Evolutionary conservation across 371 early-diverging fungal species (phyloP), one percentile per base, ranked within the genome.

Genomic region (Mortierella sp.): DNA sequence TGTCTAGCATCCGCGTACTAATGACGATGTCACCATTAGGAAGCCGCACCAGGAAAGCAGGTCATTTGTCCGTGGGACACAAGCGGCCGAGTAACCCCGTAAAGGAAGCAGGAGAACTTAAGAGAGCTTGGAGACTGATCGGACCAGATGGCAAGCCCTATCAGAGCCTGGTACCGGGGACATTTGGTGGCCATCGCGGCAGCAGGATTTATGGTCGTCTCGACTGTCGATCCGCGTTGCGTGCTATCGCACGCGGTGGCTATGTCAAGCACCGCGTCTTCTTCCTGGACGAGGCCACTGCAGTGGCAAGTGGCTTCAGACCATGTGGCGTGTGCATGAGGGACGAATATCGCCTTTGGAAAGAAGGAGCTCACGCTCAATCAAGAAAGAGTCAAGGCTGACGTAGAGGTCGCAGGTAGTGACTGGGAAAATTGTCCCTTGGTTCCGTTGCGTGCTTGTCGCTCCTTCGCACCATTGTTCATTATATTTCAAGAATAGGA

Each of bases 231-330:
- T 44, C 21, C 19, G 44, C 44, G 19, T 21, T 44, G 21, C 44
- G 44, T 8, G 44, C 44, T 8, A 44, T 44, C 19, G 44, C 44
- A 9, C 17, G 21, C 9, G 44, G 44, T 44, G 44, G 44, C 14
- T 44, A 44, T 44, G 44, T 44, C 5, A 44, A 44, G 44, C 44
- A 44, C 44, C 44, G 44, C 9, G 44, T 44, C n/a, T 44, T 44
- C 19, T 44, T 44, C 44, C 44, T 44, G 0, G 44, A 44, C 2
- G 44, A 44, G 21, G 44, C 44, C 23, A 19, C 44, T 0, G 44
- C 44, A 3, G 21, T 44, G 3, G 44, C 44, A n/a, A 21, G 19
- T 19, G 44, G 44, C 21, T 44, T 19, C 44, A 2, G 44, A 21
- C 44, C 44, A 15, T 44, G 44, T 19, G 44, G 44, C 0, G 21